Evolutionary conservation across 2,329 filamentous ascomycete genomes (phyloP), one percentile per base, ranked within the genome.

Genomic region (Bimuria novae-zelandiae): DNA sequence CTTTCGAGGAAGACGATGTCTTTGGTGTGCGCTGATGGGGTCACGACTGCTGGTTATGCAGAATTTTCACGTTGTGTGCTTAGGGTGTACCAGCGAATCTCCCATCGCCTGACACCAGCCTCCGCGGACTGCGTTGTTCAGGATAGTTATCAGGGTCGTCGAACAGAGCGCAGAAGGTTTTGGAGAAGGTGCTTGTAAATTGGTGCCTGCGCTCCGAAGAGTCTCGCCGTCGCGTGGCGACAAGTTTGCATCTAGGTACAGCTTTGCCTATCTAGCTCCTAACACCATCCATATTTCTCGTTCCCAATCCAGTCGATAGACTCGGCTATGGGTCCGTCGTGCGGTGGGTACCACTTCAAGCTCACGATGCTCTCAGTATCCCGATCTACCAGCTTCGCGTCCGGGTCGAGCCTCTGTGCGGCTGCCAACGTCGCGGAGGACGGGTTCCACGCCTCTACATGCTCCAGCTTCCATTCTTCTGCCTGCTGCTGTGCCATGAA

Each of bases 361-460:
- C 87, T 88, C 0, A 88, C 78, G 54, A 93, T 89, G 69, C 87
- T 90, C 48, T 87, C 82, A 44, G 73, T 75, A 49, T 91, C 84
- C 29, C 89, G 77, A 50, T 82, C 77, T 17, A 80, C 68, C 14
- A 90, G 61, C 7, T 78, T 79, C 2, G 76, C 73, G 22, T 64
- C 67, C 33, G 78, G 72, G 1, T 86, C 73, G 35, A 88, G 63
- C 14, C 59, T 61, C 59, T 68, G 64, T 10, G 74, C 77, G 36
- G 76, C 79, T 23, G 72, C 71, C 25, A 80, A 51, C 11, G 74
- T 70, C 57, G 67, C 70, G 70, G 82, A 76, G 3, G 82, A 82
- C 0, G 92, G 92, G 68, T 94, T 96, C 93, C 93, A 97, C 46
- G 93, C 78, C 69, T 92, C 83, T 3, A 96, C 84, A 40, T 84